Percentiles rank a stretch among this genome's conserved stretches.
phyloP scores from a whole-genome alignment of 2,329 filamentous ascomycete genomes.

The Colletotrichum melonis region DNA sequence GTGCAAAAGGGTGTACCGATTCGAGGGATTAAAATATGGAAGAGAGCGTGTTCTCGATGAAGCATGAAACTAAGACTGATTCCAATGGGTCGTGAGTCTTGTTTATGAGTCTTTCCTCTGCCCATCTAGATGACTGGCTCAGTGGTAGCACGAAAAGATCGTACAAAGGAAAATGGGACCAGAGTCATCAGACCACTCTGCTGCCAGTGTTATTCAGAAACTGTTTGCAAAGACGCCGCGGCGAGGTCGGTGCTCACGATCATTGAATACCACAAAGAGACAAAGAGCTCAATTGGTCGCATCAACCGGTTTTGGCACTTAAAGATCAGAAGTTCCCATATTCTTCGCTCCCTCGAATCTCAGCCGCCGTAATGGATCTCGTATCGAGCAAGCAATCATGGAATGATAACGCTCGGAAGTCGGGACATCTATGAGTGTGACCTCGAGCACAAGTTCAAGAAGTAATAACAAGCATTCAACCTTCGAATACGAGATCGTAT shows the following conservation, averaged over 20 bases:
- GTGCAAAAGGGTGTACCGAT: neutral
- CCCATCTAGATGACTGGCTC: too few relatives aligned
- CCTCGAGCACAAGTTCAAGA: neutral
- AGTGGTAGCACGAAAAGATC: neutral
- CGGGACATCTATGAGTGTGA: neutral
- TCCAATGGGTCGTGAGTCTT: neutral
- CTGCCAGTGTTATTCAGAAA: neutral
- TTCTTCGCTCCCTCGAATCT: neutral
- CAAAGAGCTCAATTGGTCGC: neutral
- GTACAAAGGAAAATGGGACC: neutral
- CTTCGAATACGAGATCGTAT: neutral
- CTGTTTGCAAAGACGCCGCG: neutral
- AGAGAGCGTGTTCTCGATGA: neutral
- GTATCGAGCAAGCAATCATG: neutral
- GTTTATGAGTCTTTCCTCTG: neutral
- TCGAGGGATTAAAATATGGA: neutral
- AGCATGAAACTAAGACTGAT: neutral
- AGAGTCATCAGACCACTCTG: neutral
- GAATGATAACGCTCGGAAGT: neutral
- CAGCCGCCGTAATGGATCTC: neutral
- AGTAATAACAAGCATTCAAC: neutral
- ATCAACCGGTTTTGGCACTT: neutral
- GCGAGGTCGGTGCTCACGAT: neutral
- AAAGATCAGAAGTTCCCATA: neutral
- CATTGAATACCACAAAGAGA: neutral